phyloP scores from a whole-genome alignment of 805 yeast species.

The Maudiozyma serrabonitensis region DNA sequence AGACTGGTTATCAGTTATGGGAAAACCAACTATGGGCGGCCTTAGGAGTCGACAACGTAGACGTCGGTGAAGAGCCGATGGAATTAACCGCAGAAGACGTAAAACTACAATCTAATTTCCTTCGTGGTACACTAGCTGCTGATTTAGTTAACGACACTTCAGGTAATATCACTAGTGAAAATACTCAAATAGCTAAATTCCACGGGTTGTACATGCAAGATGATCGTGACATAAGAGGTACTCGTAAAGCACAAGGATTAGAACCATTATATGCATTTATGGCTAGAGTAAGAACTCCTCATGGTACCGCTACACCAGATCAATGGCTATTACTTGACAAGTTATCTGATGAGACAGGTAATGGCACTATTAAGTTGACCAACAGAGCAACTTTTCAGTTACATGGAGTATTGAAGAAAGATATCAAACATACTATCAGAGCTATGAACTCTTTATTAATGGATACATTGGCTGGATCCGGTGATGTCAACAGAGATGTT shows the following conservation, averaged over 20 bases:
- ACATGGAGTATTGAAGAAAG: conserved; percentile 87
- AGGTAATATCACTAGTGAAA: conserved; percentile 83
- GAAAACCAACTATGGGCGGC: conserved; percentile 78
- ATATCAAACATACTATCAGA: conserved; percentile 82
- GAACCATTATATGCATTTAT: conserved; percentile 94
- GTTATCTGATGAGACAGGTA: conserved; percentile 73
- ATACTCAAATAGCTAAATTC: conserved; percentile 91
- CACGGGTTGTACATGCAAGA: conserved; percentile 99
- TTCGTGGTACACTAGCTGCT: conserved; percentile 88
- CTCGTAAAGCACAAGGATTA: conserved; percentile 80
- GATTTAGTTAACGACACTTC: conserved; percentile 74
- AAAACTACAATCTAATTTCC: conserved; percentile 74
- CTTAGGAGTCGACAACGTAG: conserved; percentile 73
- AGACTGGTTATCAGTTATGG: conserved; percentile 87
- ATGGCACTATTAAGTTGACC: conserved; percentile 90
- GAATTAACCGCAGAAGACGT: conserved; percentile 92
- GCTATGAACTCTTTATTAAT: conserved; percentile 83
- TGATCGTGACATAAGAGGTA: conserved; percentile 91
- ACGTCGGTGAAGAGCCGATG: conserved; percentile 83
- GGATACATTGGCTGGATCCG: conserved; percentile 97
- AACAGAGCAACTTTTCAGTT: conserved; percentile 96
- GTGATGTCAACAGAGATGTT: conserved; percentile 95
- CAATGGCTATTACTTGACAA: conserved; percentile 86
- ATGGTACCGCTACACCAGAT: conserved; percentile 76
- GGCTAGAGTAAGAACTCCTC: conserved; percentile 93